Conservation (phyloP, 495 filamentous ascomycete species). For the Hypoxylon fuscum region DNA sequence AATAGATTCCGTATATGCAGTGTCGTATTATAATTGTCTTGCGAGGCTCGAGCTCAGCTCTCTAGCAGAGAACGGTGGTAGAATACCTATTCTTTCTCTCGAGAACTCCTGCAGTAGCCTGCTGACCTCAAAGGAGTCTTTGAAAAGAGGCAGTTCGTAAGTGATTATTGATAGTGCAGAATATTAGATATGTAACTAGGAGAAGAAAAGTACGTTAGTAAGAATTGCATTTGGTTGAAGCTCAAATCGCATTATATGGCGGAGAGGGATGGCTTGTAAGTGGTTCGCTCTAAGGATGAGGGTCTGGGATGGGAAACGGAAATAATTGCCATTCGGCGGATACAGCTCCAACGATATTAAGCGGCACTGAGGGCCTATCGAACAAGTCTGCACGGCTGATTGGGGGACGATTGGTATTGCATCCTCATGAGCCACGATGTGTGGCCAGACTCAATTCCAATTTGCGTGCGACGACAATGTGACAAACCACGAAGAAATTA, state of each 20-base stretch:
- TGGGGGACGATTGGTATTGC: slow-evolving; percentile 23
- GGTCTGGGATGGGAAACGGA: neutral
- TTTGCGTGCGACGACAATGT: slow-evolving; percentile 8
- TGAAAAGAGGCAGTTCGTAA: slow-evolving; percentile 52
- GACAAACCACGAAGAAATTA: slow-evolving; percentile 5
- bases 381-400: slow-evolving; percentile 4
- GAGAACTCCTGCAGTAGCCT: slow-evolving; percentile 85
- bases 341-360: slow-evolving; percentile 5
- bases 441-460: slow-evolving; percentile 13
- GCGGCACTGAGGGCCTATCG: neutral
- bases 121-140: slow-evolving; percentile 88
- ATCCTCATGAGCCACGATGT: slow-evolving; percentile 7
- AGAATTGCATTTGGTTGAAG: slow-evolving; percentile 26
- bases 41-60: slow-evolving; percentile 42
- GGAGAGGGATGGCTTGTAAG: slow-evolving; percentile 4
- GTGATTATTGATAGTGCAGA: slow-evolving; percentile 44
- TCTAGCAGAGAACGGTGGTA: slow-evolving; percentile 39
- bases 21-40: slow-evolving; percentile 34
- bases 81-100: slow-evolving; percentile 47
- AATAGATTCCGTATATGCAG: slow-evolving; percentile 37
- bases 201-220: slow-evolving; percentile 45
- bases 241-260: slow-evolving; percentile 5
- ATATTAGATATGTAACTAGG: slow-evolving; percentile 44
- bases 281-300: slow-evolving; percentile 2
- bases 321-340: neutral